These are phyloP conservation scores for Cercospora brassicicola DNA, from an alignment of 2,329 filamentous ascomycete species.

Conservation along the genomic window DNA sequence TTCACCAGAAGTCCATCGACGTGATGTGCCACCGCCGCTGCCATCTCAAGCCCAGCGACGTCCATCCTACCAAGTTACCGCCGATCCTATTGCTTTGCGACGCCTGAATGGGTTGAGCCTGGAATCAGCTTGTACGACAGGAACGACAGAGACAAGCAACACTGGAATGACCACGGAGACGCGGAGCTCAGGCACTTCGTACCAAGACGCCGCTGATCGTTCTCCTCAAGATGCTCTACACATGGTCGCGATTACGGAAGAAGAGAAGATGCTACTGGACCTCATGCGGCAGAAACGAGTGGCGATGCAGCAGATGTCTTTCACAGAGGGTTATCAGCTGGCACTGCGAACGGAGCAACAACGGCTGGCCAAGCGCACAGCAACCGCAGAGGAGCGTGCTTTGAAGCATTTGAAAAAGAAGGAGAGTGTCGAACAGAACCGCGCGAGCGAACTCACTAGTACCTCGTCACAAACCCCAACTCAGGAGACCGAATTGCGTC, in stretches of 20 bases:
- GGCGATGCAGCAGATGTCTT: slow-evolving; percentile 47
- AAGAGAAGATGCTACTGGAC: slow-evolving; percentile 52
- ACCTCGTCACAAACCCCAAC: slow-evolving; percentile 13
- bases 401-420: slow-evolving; percentile 28
- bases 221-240: slow-evolving; percentile 21
- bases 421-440: slow-evolving; percentile 19
- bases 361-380: slow-evolving; percentile 26
- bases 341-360: slow-evolving; percentile 40
- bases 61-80: neutral
- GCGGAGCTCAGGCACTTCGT: slow-evolving; percentile 12
- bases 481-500: slow-evolving; percentile 23
- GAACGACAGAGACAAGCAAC: slow-evolving; percentile 7
- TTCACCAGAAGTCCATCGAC: slow-evolving; percentile 12
- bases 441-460: slow-evolving; percentile 21
- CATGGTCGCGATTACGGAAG: slow-evolving; percentile 51
- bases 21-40: slow-evolving; percentile 5
- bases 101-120: slow-evolving; percentile 22
- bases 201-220: slow-evolving; percentile 5
- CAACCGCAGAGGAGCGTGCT: slow-evolving; percentile 28
- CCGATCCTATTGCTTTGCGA: slow-evolving; percentile 18
- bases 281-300: slow-evolving; percentile 53
- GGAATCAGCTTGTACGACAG: slow-evolving; percentile 16
- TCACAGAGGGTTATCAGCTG: slow-evolving; percentile 41
- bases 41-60: neutral
- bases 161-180: slow-evolving; percentile 12